Conservation (phyloP, 192 early-diverging fungal species). For the Podila epicladia region DNA sequence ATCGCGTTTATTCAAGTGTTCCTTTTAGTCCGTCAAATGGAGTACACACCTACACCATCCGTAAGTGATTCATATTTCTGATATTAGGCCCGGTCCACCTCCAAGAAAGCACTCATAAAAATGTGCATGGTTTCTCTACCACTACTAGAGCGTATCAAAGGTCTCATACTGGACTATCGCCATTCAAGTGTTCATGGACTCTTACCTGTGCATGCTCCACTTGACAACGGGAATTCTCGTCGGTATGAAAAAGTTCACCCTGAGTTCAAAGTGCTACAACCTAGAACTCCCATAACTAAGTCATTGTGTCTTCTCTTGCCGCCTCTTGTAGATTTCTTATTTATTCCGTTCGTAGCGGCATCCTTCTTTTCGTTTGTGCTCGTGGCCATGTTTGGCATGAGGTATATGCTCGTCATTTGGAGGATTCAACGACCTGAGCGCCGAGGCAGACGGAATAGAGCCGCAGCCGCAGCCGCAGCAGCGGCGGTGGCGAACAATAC, state of each 20-base stretch:
- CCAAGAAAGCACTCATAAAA: neutral
- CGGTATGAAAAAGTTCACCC: constrained; percentile 7
- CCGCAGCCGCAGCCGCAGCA: constrained; percentile 26
- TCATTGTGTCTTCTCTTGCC: neutral
- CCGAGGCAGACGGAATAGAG: constrained; percentile 41
- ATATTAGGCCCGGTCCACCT: too few species aligned
- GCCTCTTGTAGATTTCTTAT: constrained; percentile 46
- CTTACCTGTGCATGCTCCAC: constrained; percentile 71
- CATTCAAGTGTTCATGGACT: constrained; percentile 70
- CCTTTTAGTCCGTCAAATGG: constrained; percentile 70
- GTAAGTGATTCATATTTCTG: constrained; percentile 35
- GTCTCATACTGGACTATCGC: constrained; percentile 73
- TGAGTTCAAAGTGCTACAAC: neutral
- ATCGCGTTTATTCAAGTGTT: constrained; percentile 50
- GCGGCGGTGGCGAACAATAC: constrained; percentile 5
- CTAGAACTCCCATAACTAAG: neutral
- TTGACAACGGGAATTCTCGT: constrained; percentile 65
- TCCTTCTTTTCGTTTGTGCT: constrained; percentile 73
- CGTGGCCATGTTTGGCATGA: constrained; percentile 74
- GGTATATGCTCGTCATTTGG: constrained; percentile 77
- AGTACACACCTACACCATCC: constrained; percentile 72
- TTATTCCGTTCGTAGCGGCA: constrained; percentile 67
- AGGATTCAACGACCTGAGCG: constrained; percentile 71
- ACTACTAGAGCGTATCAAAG: constrained; percentile 63
- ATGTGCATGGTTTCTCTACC: neutral